Conservation (phyloP, 1,284 basidiomycete species). For the Ustilago bromivora region DNA sequence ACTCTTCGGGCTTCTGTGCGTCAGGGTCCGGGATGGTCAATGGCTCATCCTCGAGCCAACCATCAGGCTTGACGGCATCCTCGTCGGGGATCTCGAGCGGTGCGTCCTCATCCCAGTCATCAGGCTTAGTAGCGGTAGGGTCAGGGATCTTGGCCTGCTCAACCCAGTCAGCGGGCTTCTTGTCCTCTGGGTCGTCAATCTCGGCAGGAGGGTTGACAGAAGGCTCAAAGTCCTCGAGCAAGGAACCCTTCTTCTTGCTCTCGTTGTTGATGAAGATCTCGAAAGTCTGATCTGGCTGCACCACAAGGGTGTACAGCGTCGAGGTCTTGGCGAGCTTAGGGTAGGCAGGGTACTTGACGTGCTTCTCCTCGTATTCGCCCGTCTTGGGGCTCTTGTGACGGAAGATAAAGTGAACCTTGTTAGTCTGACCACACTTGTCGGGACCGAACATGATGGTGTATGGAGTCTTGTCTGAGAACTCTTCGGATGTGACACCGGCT, state of each 20-base stretch:
- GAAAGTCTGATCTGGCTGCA: slow-evolving; percentile 94
- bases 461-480: slow-evolving; percentile 69
- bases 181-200: slow-evolving; percentile 92
- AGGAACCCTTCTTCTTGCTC: slow-evolving; percentile 76
- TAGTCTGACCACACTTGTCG: slow-evolving; percentile 68
- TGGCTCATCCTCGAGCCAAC: slow-evolving; percentile 94
- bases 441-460: slow-evolving; percentile 70
- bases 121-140: slow-evolving; percentile 78
- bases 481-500: slow-evolving; percentile 63
- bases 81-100: slow-evolving; percentile 78
- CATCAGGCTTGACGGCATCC: slow-evolving; percentile 88
- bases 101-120: slow-evolving; percentile 68
- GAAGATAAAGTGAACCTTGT: slow-evolving; percentile 70
- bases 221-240: slow-evolving; percentile 96
- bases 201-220: slow-evolving; percentile 91
- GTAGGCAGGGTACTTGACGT: slow-evolving; percentile 83
- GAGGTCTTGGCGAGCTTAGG: slow-evolving; percentile 73
- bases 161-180: slow-evolving; percentile 93
- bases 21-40: slow-evolving; percentile 88
- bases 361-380: slow-evolving; percentile 90
- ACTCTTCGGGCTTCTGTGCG: slow-evolving; percentile 97
- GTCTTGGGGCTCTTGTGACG: slow-evolving; percentile 68
- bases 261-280: slow-evolving; percentile 93
- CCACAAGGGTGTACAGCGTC: slow-evolving; percentile 72
- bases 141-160: slow-evolving; percentile 88